These are phyloP conservation scores for Lathyrus sativus DNA, from an alignment of 306 rosid genomes.

Conservation along the genomic window DNA sequence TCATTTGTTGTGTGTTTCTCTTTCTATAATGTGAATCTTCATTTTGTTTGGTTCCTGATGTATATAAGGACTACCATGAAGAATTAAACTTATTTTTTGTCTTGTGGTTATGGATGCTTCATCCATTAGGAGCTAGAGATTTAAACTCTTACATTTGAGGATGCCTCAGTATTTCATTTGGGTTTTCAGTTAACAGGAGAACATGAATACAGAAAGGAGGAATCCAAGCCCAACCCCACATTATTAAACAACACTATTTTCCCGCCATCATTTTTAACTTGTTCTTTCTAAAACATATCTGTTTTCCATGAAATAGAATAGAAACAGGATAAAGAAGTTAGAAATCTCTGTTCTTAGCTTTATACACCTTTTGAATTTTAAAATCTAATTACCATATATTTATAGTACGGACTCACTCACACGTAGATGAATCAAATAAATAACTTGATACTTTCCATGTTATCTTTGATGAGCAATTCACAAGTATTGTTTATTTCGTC, in stretches of 20 bases:
- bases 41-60: constrained; percentile 14
- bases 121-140: constrained; percentile 12
- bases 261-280: background rate
- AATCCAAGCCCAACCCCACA: background rate
- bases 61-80: background rate
- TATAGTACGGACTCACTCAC: background rate
- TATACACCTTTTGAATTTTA: background rate
- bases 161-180: constrained; percentile 25
- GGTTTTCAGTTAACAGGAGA: constrained; percentile 6
- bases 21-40: background rate
- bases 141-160: constrained; percentile 1
- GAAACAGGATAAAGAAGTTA: background rate
- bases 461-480: constrained; percentile 14
- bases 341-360: background rate
- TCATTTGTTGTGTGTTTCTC: background rate
- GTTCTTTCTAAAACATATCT: background rate
- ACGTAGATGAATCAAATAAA: background rate
- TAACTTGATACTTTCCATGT: background rate
- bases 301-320: background rate
- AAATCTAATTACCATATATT: constrained; percentile 2
- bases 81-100: constrained; percentile 4
- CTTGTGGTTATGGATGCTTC: constrained; percentile 9
- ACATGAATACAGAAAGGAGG: background rate
- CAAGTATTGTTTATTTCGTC: constrained; percentile 30
- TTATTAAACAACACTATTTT: background rate